Evolutionary conservation across 1,284 basidiomycete genomes (phyloP), one percentile per base, ranked within the genome.

Genomic region (Ganoderma resinaceum): DNA sequence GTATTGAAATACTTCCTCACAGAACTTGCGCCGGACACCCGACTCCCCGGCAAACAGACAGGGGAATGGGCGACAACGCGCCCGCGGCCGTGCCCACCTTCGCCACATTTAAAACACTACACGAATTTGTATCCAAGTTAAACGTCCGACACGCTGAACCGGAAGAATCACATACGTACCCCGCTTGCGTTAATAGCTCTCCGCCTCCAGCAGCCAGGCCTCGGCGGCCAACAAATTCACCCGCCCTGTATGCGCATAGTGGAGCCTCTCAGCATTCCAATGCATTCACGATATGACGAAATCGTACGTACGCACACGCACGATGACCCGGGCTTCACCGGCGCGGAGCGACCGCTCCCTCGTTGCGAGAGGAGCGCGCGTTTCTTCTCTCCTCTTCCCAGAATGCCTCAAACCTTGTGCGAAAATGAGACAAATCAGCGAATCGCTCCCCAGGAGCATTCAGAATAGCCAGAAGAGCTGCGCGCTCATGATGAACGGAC

Each of bases 21-120:
- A 84, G 2, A 95, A 81, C 42, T 80, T 80, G 33, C 76, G 73
- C 77, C 94, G 93, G 14, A 83, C 79, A 0, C 81, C 80, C 0
- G 82, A 85, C 67, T 87, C 74, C 37, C 80, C 81, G 0, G 88
- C 81, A 14, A 94, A 85, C 29, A 85, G 84, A 74, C 89, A 88
- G 14, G 1, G 93, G 79, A 66, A 86, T 86, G 91, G 91, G 93
- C 1, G 88, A 85, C 1, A 91, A 80, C 0, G 89, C 87, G 0
- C 86, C 89, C 0, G 83, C 80, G 11, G 84, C 85, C 3, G 85
- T 88, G 74, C 89, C 88, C 29, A 66, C 62, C 1, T 53, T 87
- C 1, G 87, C 86, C 20, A 87, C 82, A 43, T 93, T 84, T 74
- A 94, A 49, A 6, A 69, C 57, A 20, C 65, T 72, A 8, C 33